These are phyloP conservation scores for Auricularia sp. DNA, from an alignment of 768 basidiomycete species.

Conservation along the genomic window DNA sequence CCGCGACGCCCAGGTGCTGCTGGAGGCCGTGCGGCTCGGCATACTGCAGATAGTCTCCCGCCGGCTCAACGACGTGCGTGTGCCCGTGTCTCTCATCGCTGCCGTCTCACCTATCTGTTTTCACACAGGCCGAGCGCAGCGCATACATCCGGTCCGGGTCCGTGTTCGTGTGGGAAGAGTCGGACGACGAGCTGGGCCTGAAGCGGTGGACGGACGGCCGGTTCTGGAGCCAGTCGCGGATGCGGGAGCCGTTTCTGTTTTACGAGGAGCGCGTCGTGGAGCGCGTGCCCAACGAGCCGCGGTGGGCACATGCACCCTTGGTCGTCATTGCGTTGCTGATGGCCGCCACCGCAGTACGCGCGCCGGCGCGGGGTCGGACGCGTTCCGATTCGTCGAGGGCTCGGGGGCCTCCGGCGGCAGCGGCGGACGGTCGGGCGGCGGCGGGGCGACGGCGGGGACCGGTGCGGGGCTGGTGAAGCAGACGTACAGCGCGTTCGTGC, in stretches of 20 bases:
- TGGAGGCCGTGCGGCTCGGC: constrained; percentile 54
- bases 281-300: constrained; percentile 3
- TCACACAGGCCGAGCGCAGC: constrained; percentile 29
- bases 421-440: constrained; percentile 46
- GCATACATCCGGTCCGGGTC: constrained; percentile 48
- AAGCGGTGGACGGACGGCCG: constrained; percentile 66
- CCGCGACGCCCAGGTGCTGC: constrained; percentile 53
- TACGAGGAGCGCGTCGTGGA: constrained; percentile 36
- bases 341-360: not conserved
- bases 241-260: constrained; percentile 61
- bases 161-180: constrained; percentile 63
- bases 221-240: constrained; percentile 57
- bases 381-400: constrained; percentile 49
- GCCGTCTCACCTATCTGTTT: not conserved
- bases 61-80: constrained; percentile 43
- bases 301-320: not conserved
- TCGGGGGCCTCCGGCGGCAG: constrained; percentile 32
- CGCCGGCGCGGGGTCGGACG: constrained; percentile 21
- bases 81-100: not conserved
- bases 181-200: constrained; percentile 52
- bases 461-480: constrained; percentile 52
- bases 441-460: constrained; percentile 26
- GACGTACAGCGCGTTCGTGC: constrained; percentile 59
- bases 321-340: not conserved
- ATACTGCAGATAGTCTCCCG: constrained; percentile 38